Evolutionary conservation across 1,139 yeast species (phyloP).

Genomic region (Zygoascus hellenicus): DNA sequence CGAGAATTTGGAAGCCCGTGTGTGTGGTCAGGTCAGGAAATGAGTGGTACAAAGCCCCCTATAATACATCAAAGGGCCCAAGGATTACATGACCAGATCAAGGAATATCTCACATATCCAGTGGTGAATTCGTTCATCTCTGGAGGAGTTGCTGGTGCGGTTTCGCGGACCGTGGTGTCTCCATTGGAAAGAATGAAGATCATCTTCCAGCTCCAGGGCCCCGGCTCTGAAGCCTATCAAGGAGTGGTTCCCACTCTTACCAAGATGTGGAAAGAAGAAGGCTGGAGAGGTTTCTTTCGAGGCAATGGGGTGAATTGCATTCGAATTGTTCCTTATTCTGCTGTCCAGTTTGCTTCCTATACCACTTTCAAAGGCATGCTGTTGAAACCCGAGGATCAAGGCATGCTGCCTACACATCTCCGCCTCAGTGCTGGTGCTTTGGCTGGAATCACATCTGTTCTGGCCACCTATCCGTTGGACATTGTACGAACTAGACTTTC

Average conservation of each 20-base stretch:
- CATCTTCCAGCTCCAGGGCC: conserved; percentile 82
- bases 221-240: conserved; percentile 54
- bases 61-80: no score
- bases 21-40: no score
- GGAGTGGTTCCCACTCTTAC: conserved; percentile 73
- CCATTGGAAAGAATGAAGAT: conserved; percentile 95
- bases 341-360: conserved; percentile 87
- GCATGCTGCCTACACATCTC: conserved; percentile 42
- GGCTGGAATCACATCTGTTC: conserved; percentile 78
- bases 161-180: conserved; percentile 86
- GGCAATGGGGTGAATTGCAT: conserved; percentile 90
- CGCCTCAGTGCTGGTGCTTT: conserved; percentile 71
- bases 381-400: conserved; percentile 13
- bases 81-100: conserved; percentile 6
- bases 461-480: conserved; percentile 88
- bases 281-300: conserved; percentile 78
- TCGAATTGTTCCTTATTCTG: conserved; percentile 87
- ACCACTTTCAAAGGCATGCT: conserved; percentile 54
- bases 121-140: conserved; percentile 56
- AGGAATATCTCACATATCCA: conserved; percentile 30
- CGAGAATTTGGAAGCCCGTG: no score
- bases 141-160: conserved; percentile 87
- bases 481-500: conserved; percentile 84
- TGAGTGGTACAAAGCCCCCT: no score
- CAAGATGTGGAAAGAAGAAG: conserved; percentile 85